Percentiles rank a stretch among this genome's conserved stretches.
Evolutionary conservation across 1,284 basidiomycete species (phyloP).

Genomic region (Rhodofomes roseus): DNA sequence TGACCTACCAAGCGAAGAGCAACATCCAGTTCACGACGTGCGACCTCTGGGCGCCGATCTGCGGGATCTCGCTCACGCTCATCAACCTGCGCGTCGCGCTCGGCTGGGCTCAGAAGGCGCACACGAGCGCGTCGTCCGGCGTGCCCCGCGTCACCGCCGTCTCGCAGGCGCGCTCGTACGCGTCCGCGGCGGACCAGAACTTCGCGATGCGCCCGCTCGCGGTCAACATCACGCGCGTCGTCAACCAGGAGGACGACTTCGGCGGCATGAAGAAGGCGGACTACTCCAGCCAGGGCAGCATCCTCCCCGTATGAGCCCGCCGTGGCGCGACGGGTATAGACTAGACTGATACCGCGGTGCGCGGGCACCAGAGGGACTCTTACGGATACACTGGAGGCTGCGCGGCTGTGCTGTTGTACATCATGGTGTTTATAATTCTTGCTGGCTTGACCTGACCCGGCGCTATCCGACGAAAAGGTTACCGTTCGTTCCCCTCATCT

Average conservation of each 20-base stretch:
- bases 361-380: not conserved
- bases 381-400: not conserved
- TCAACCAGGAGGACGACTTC: slow-evolving; percentile 7
- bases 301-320: slow-evolving; percentile 6
- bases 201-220: slow-evolving; percentile 4
- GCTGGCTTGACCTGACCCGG: not conserved
- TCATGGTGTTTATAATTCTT: not conserved
- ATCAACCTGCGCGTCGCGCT: slow-evolving; percentile 9
- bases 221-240: slow-evolving; percentile 6
- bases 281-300: slow-evolving; percentile 3
- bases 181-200: not conserved
- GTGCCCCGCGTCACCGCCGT: not conserved
- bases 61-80: slow-evolving; percentile 8
- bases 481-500: not conserved
- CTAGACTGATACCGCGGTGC: not conserved
- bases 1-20: slow-evolving; percentile 6
- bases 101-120: slow-evolving; percentile 7
- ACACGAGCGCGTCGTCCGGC: not conserved
- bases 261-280: slow-evolving; percentile 3
- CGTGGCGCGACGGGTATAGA: not conserved
- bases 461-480: not conserved
- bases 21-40: slow-evolving; percentile 8
- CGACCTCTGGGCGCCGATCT: slow-evolving; percentile 5
- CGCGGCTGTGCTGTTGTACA: not conserved
- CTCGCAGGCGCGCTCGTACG: slow-evolving; percentile 4